A percentile compares a stretch with the other conserved stretches of the same genome.
phyloP scores from a whole-genome alignment of 1,284 basidiomycete genomes.

The Leccinum fallax region DNA sequence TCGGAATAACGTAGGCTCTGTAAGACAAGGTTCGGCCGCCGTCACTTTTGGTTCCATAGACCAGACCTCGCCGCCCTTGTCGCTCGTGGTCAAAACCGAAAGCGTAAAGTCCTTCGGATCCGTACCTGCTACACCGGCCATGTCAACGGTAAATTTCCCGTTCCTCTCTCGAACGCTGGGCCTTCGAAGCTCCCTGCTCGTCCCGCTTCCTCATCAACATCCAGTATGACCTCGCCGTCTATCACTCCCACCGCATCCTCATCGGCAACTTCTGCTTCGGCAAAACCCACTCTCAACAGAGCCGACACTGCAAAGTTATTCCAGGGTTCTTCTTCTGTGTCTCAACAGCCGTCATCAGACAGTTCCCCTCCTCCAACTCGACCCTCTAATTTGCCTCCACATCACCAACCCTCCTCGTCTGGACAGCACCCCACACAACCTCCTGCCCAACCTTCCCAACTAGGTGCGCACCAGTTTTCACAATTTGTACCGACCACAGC shows the following conservation, averaged over 20 bases:
- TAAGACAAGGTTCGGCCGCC: conserved; percentile 65
- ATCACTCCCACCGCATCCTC: conserved; percentile 27
- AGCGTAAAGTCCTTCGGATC: conserved; percentile 80
- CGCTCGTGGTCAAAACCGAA: conserved; percentile 68
- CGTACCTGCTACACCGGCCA: conserved; percentile 46
- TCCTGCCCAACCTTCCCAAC: conserved; percentile 45
- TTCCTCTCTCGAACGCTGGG: conserved; percentile 27
- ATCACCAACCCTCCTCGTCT: conserved; percentile 36
- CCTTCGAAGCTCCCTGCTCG: conserved; percentile 37
- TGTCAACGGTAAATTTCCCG: conserved; percentile 56
- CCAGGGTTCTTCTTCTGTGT: conserved; percentile 29
- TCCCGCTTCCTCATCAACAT: conserved; percentile 35
- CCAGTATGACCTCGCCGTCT: conserved; percentile 35
- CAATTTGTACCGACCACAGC: conserved; percentile 49
- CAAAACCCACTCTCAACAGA: conserved; percentile 44
- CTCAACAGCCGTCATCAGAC: conserved; percentile 36
- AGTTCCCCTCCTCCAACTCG: conserved; percentile 43
- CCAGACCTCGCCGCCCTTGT: conserved; percentile 51
- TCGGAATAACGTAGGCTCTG: conserved; percentile 55
- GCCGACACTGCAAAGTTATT: conserved; percentile 71
- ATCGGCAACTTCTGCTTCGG: conserved; percentile 35
- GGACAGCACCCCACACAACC: conserved; percentile 44
- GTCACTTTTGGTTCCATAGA: conserved; percentile 87
- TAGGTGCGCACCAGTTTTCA: conserved; percentile 46
- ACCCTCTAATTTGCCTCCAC: conserved; percentile 49